Base-by-base conservation (phyloP, 2,329 filamentous ascomycete genomes). In the Colletotrichum tanaceti region DNA sequence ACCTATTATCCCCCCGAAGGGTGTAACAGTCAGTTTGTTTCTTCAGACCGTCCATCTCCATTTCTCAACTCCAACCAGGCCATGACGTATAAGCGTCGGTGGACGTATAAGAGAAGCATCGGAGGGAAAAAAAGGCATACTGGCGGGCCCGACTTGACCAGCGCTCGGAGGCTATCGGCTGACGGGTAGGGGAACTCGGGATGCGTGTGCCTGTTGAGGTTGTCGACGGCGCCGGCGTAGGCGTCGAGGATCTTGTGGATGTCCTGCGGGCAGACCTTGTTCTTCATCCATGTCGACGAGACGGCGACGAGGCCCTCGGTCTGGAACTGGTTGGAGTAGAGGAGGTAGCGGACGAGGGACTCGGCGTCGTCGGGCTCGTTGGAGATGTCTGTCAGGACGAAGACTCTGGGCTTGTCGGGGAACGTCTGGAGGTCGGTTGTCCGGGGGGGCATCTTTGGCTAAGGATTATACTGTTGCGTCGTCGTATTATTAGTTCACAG, bases 121-220 rank as follows among this genome's bases (percentile, higher is more conserved):
- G n/a, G n/a, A n/a, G n/a, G n/a, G n/a, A n/a, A 6, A 18, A 7
- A 5, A 4, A 46, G 22, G 28, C 73, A 47, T 74, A 79, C 76
- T 28, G 73, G 67, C 71, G 81, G 73, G 32, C 84, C 78, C 57
- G 77, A 74, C 65, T 76, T 75, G 39, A 85, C 75, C 20, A 82
- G 72, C 24, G 72, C 72, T 28, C 73, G 73, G 24, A 81, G 63
- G 49, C 80, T 74, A 5, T 81, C 75, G 1, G 76, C 79, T 0
- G 78, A 74, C 0, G 82, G 81, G 66, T 84, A 86, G 18, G 74
- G 75, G 6, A 76, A 75, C 62, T 84, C 79, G 0, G 80, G 79
- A 64, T 85, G 83, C 1, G 79, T 81, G 71, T 87, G 85, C 5
- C 72, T 72, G 64, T 85, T 84, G 6, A 88, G 76, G 65, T 84